Percentiles rank a stretch among this genome's conserved stretches.
phyloP scores from a whole-genome alignment of 495 filamentous ascomycete genomes.

The Emericellopsis terricola region DNA sequence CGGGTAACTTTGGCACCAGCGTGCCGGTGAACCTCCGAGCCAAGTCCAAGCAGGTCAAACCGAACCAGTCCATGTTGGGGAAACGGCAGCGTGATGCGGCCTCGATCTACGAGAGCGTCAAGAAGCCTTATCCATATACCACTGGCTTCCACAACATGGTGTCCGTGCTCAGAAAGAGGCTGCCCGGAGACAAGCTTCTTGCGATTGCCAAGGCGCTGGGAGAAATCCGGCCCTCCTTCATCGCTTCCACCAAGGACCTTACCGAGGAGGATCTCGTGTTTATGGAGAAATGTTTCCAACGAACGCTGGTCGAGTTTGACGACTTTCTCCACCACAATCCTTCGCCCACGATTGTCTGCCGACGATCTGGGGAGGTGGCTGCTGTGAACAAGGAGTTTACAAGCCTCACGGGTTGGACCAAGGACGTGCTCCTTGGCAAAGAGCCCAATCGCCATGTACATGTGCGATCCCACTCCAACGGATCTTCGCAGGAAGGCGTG shows the following conservation, averaged over 20 bases:
- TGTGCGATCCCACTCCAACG: constrained; percentile 16
- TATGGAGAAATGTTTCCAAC: constrained; percentile 94
- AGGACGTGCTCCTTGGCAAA: constrained; percentile 76
- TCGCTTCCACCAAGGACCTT: constrained; percentile 67
- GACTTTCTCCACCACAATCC: constrained; percentile 75
- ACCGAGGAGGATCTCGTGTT: constrained; percentile 80
- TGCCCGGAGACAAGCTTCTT: constrained; percentile 45
- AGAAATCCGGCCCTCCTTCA: constrained; percentile 81
- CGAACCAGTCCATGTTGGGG: constrained; percentile 32
- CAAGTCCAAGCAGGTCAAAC: constrained; percentile 22
- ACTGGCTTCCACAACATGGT: constrained; percentile 78
- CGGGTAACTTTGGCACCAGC: constrained; percentile 17
- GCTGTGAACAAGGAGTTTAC: constrained; percentile 89
- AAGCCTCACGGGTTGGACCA: constrained; percentile 85
- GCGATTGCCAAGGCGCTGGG: constrained; percentile 76
- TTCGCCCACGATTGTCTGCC: constrained; percentile 79
- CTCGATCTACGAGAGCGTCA: constrained; percentile 73
- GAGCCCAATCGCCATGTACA: constrained; percentile 83
- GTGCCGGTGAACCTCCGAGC: constrained; percentile 11
- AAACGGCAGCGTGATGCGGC: constrained; percentile 50
- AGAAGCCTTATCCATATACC: constrained; percentile 78
- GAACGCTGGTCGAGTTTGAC: constrained; percentile 79
- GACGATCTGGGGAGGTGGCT: constrained; percentile 83
- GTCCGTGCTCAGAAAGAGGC: constrained; percentile 61
- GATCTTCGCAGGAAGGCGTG: constrained; percentile 17